Evolutionary conservation across 1,139 yeast genomes (phyloP), one percentile per base, ranked within the genome.

Genomic region (Blastobotrys arbuscula): DNA sequence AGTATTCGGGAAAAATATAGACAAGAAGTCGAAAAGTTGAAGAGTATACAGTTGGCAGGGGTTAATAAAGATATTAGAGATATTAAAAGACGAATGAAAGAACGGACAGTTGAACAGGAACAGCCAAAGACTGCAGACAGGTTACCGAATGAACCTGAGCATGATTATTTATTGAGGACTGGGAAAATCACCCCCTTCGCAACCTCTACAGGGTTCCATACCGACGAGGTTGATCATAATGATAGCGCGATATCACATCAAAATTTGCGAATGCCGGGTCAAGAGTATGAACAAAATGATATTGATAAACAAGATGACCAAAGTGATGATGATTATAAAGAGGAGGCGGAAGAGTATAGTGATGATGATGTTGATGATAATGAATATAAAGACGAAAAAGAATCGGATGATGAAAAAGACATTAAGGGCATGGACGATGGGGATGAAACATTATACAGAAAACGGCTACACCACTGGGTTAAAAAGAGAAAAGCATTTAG

Each of bases 171-270:
- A 53, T 78, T 92, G 0, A 73, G 98, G 55, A 90, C 90, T 0
- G 99, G 99, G 38, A 83, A 88, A 63, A 81, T 89, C 50, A 92
- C 99, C 0, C 98, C 98, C 0, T 92, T 92, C 71, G 95, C 97
- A 10, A 80, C 79, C 39, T 72, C 79, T 18, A 73, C 76, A 34
- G 79, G 77, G 4, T 86, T 86, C 55, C 45, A 66, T 8, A 55
- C 53, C 3, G 49, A 44, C 5, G 53, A 42, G 10, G 45, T 45
- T 2, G 34, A 41, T 3, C n/a, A 26, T 0, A 43, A 39, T 6
- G 28, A 23, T 4, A 37, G 51, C 1, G 48, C 40, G 7, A 53
- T 55, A 55, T 62, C 77, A 36, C 79, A 76, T 53, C 74, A 72
- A 53, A 64, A 73, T 43, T 60, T 77, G 23, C 59, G 72, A 12